These are phyloP conservation scores for Cryptomeria japonica DNA, from an alignment of 75 land plant genomes.

Conservation along the genomic window DNA sequence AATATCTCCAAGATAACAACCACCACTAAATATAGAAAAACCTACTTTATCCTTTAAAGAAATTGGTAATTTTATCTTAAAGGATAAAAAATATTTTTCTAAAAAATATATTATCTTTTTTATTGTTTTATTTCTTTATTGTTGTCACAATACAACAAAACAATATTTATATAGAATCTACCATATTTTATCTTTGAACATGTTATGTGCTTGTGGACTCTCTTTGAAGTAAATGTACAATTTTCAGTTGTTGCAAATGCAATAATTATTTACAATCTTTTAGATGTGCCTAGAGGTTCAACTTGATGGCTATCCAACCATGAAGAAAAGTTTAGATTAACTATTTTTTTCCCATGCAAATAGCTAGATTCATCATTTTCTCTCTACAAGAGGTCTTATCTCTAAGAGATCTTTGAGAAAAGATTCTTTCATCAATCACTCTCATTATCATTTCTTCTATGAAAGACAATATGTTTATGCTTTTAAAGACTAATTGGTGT, in stretches of 20 bases:
- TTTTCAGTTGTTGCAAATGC: conserved; percentile 82
- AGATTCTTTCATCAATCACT: background rate
- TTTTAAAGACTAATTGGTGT: background rate
- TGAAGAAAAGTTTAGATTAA: background rate
- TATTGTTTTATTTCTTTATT: too few relatives aligned
- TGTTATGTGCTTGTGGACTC: too few relatives aligned
- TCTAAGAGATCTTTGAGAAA: background rate
- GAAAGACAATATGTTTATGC: background rate
- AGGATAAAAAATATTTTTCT: too few relatives aligned
- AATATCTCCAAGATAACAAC: too few relatives aligned
- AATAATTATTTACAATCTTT: conserved; percentile 60
- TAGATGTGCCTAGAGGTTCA: conserved; percentile 68
- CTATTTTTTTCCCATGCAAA: background rate
- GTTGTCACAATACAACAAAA: too few relatives aligned
- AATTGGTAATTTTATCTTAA: too few relatives aligned
- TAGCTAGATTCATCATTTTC: background rate
- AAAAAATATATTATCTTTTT: too few relatives aligned
- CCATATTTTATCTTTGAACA: too few relatives aligned
- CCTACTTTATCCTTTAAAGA: too few relatives aligned
- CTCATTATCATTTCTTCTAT: background rate
- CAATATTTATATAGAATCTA: too few relatives aligned
- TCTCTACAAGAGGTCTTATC: background rate
- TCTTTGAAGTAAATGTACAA: too few relatives aligned
- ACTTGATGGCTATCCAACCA: conserved; percentile 31
- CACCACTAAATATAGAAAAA: too few relatives aligned